Base-by-base conservation (phyloP, 768 basidiomycete genomes). In the Pleurotus pulmonarius region DNA sequence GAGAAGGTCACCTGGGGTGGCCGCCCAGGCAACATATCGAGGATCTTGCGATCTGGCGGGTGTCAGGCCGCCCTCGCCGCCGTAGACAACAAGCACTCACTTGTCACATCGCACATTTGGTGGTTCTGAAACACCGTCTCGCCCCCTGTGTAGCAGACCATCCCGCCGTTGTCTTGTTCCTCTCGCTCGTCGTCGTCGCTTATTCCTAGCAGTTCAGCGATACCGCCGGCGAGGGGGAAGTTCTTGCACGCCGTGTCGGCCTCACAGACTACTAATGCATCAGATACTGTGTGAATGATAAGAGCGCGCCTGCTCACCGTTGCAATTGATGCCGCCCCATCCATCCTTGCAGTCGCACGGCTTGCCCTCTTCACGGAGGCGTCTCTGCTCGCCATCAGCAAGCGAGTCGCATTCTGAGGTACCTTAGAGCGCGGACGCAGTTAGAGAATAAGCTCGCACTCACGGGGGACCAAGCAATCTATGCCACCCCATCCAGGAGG, bases 41-140 rank as follows among this genome's bases (percentile, higher is more conserved):
- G 75, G 62, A 98, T 98, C 73, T 97, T 97, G 47, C 90, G 86
- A 73, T 98, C 94, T 96, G 20, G 20, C 3, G 3, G 41, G 20
- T 15, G 38, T 51, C 25, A 16, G 7, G 3, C 16, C 8, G 37
- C n/a, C 49, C n/a, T n/a, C 26, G 39, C 7, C 22, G 13, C 16
- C 4, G 24, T 24, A 20, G 39, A 29, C 11, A 7, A 22, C 34
- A 15, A 29, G 20, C 6, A 77, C 92, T 63, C 66, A 96, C 94
- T 98, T 9, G 97, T 99, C 34, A 99, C 95, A 68, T 98, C 85
- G 72, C 97, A 99, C 86, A 97, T 93, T 69, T 99, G 96, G 70
- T 94, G 93, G 61, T 97, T 94, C 68, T 84, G 88, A 69, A 92
- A 90, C n/a, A 99, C 90, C 0, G 93, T 95, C 67, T 90, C 82